Evolutionary conservation across 306 rosid species (phyloP), one percentile per base, ranked within the genome.

Genomic region (Ochetophila trinervis): DNA sequence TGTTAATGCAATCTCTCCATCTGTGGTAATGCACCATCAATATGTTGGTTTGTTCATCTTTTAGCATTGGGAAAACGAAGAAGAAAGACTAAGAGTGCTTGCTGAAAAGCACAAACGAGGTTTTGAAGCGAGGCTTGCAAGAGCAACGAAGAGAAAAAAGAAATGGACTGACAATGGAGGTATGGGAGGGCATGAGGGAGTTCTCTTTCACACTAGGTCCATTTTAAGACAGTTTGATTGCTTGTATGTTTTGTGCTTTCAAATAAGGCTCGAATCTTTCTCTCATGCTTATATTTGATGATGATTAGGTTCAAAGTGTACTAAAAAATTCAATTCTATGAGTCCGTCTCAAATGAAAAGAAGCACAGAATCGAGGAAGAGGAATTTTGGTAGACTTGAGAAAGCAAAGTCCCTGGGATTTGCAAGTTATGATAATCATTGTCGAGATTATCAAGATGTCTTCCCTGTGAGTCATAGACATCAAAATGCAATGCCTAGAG

Each of bases 21-120:
- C 19, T 53, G 10, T 42, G 51, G 35, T 52, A 27, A 4, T 2
- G 49, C 3, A 5, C 18, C 19, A 19, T 47, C 20, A 51, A 50
- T 60, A 57, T 49, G 48, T 56, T 57, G 65, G 35, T 57, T 72
- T 67, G 21, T 27, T 32, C 55, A 10, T 21, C 58, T 55, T 75
- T 48, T 76, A 90, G 97, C 37, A n/a, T 76, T 90, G 95, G 95
- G 80, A 67, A 69, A 37, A 84, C 63, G 95, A 90, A 85, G 80
- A 88, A 59, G 82, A 84, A 70, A 80, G 97, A 80, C 57, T 70
- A 18, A 60, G 60, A 70, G 95, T 87, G 67, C 87, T 90, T 60
- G 75, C 78, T 51, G 95, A 90, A 86, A 87, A 90, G 79, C 95
- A 90, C 78, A 68, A 17, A 79, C 76, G 90, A 17, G 92, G 97